Conservation (phyloP, 208 protist genomes). For the Leishmania aethiopica region DNA sequence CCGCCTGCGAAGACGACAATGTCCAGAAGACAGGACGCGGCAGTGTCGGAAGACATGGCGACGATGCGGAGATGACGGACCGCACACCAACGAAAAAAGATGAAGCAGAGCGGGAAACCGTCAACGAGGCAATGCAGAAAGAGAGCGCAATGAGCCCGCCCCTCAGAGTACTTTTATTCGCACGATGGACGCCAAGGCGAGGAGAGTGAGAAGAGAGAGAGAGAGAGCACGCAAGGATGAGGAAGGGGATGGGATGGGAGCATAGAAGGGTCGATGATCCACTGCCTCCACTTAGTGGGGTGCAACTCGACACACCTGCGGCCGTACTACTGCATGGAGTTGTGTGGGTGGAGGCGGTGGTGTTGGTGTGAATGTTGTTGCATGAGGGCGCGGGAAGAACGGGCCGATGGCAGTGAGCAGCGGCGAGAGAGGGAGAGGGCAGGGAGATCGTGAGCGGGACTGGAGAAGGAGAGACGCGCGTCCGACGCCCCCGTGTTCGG, state of each 20-base stretch:
- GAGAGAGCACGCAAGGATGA: neutral
- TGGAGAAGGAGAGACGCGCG: neutral
- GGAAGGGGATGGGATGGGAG: neutral
- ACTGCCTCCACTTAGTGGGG: neutral
- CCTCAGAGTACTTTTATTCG: neutral
- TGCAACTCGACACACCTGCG: neutral
- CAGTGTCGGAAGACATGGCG: constrained; percentile 25
- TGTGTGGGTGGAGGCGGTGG: neutral
- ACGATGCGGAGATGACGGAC: neutral
- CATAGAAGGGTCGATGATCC: neutral
- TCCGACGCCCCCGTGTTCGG: neutral
- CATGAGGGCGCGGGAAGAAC: neutral
- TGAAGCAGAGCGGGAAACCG: neutral
- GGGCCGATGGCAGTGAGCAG: neutral
- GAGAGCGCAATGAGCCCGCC: neutral
- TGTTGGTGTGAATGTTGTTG: neutral
- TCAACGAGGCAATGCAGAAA: neutral
- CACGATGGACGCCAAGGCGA: neutral
- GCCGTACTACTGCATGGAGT: neutral
- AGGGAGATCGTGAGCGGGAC: neutral
- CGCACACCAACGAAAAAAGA: neutral
- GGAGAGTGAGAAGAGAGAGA: neutral
- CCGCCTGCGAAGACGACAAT: constrained; percentile 84
- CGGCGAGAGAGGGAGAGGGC: neutral
- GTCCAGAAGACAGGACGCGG: constrained; percentile 60